A percentile compares a stretch with the other conserved stretches of the same genome.
phyloP scores from a whole-genome alignment of 2,329 filamentous ascomycete genomes.

The Plectosphaerella plurivora region DNA sequence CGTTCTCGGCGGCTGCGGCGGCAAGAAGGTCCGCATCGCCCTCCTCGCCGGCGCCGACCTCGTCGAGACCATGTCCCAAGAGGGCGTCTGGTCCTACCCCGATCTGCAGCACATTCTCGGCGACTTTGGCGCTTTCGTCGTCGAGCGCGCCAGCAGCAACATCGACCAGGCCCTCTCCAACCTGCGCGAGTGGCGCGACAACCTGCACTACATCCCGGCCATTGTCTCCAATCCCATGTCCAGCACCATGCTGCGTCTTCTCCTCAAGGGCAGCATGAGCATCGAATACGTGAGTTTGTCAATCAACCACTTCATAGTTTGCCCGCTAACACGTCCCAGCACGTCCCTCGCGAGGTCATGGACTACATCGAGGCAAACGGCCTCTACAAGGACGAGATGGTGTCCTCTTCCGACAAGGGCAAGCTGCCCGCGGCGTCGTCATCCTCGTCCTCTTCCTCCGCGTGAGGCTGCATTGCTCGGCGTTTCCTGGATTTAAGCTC shows the following conservation, averaged over 20 bases:
- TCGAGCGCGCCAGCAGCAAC: slow-evolving; percentile 85
- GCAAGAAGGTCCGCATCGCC: slow-evolving; percentile 65
- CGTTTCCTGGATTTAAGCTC: not conserved
- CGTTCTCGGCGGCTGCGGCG: slow-evolving; percentile 71
- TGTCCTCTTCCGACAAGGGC: not conserved
- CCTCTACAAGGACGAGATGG: slow-evolving; percentile 51
- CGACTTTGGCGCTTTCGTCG: slow-evolving; percentile 76
- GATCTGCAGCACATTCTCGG: slow-evolving; percentile 87
- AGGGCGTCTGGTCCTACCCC: slow-evolving; percentile 74
- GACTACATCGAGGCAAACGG: slow-evolving; percentile 66
- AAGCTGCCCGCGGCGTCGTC: not conserved
- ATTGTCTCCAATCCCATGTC: slow-evolving; percentile 78
- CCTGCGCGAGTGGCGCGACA: slow-evolving; percentile 76
- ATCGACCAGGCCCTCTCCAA: slow-evolving; percentile 83
- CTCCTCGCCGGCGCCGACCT: slow-evolving; percentile 77
- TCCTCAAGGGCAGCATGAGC: slow-evolving; percentile 13
- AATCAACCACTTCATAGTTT: slow-evolving; percentile 79
- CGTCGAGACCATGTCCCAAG: slow-evolving; percentile 68
- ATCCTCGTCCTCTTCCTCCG: not conserved
- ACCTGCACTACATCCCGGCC: slow-evolving; percentile 84
- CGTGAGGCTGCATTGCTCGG: not conserved
- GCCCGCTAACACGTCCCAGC: slow-evolving; percentile 68
- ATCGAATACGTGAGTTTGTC: slow-evolving; percentile 25
- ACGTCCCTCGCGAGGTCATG: slow-evolving; percentile 69
- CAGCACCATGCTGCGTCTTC: slow-evolving; percentile 16